A percentile compares a stretch with the other conserved stretches of the same genome.
Evolutionary conservation across 2,329 filamentous ascomycete species (phyloP).

Genomic region (Diaporthe vexans): DNA sequence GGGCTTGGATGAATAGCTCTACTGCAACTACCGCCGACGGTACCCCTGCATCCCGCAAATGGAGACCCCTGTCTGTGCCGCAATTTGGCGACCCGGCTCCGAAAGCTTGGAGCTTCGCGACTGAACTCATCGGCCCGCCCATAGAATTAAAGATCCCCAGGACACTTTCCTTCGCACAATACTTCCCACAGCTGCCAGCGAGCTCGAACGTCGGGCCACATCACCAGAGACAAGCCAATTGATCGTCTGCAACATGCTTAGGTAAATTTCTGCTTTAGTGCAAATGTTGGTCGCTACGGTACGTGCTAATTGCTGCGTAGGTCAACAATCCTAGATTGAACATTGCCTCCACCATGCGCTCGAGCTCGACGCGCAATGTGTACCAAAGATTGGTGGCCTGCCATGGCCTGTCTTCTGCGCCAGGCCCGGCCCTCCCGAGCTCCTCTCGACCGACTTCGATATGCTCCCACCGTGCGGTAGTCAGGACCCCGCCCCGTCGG

Average conservation of each 20-base stretch:
- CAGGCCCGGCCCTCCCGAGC: conserved; percentile 47
- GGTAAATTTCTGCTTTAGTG: neutral
- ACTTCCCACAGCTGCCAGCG: neutral
- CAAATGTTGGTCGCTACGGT: neutral
- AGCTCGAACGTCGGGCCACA: neutral
- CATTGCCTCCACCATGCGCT: conserved; percentile 62
- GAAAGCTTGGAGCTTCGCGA: conserved; percentile 33
- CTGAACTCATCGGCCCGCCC: conserved; percentile 33
- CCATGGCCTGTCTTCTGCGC: conserved; percentile 53
- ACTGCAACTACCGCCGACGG: neutral
- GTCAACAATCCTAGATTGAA: conserved; percentile 33
- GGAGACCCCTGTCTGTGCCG: conserved; percentile 24
- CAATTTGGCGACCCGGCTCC: conserved; percentile 35
- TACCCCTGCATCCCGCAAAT: conserved; percentile 33
- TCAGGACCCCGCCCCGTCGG: conserved; percentile 34
- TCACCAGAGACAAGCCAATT: conserved; percentile 19
- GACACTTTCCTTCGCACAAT: neutral
- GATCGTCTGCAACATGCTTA: conserved; percentile 38
- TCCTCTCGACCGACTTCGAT: conserved; percentile 38
- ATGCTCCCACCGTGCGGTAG: conserved; percentile 9
- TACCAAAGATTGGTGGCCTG: conserved; percentile 69
- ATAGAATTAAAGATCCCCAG: neutral
- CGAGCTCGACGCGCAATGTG: conserved; percentile 71
- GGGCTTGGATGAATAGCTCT: conserved; percentile 6
- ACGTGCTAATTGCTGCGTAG: conserved; percentile 18